A percentile compares a stretch with the other conserved stretches of the same genome.
Evolutionary conservation across 2,329 filamentous ascomycete species (phyloP).

Genomic region (Magnaporthiopsis incrustans): DNA sequence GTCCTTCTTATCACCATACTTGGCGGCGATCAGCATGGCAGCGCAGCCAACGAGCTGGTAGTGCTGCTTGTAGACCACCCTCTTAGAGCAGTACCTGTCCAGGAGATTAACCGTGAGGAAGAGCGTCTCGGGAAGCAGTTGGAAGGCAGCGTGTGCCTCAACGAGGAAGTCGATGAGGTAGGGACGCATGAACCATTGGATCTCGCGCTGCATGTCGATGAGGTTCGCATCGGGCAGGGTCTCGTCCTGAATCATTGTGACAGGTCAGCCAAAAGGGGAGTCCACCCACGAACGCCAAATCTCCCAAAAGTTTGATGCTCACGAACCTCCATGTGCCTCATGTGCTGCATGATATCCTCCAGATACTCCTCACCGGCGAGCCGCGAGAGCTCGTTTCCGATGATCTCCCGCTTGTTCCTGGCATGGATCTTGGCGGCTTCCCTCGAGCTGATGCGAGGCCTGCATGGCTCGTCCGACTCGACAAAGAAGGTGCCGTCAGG

Average conservation of each 20-base stretch:
- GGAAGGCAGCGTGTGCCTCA: conserved; percentile 89
- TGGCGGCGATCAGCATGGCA: conserved; percentile 90
- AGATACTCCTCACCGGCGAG: conserved; percentile 84
- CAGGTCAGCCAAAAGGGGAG: not conserved
- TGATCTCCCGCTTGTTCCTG: conserved; percentile 75
- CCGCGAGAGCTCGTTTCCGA: conserved; percentile 82
- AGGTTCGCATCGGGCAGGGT: conserved; percentile 93
- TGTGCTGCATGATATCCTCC: conserved; percentile 88
- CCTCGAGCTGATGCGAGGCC: conserved; percentile 56
- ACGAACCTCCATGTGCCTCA: conserved; percentile 84
- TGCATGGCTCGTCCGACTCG: conserved; percentile 44
- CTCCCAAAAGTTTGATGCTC: not conserved
- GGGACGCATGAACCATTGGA: conserved; percentile 97
- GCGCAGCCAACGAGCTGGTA: conserved; percentile 97
- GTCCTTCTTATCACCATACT: conserved; percentile 98
- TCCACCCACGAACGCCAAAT: not conserved
- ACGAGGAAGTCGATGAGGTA: conserved; percentile 98
- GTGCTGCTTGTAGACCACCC: conserved; percentile 97
- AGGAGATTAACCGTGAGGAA: conserved; percentile 96
- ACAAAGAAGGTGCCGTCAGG: conserved; percentile 46
- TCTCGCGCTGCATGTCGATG: conserved; percentile 97
- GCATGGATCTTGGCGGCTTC: conserved; percentile 73
- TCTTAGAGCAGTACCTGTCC: conserved; percentile 94
- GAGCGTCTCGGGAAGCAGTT: conserved; percentile 83
- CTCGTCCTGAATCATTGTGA: conserved; percentile 45